These are phyloP conservation scores for Ulota crispa DNA, from an alignment of 225 moss, liverwort and hornwort species.

Conservation along the genomic window DNA sequence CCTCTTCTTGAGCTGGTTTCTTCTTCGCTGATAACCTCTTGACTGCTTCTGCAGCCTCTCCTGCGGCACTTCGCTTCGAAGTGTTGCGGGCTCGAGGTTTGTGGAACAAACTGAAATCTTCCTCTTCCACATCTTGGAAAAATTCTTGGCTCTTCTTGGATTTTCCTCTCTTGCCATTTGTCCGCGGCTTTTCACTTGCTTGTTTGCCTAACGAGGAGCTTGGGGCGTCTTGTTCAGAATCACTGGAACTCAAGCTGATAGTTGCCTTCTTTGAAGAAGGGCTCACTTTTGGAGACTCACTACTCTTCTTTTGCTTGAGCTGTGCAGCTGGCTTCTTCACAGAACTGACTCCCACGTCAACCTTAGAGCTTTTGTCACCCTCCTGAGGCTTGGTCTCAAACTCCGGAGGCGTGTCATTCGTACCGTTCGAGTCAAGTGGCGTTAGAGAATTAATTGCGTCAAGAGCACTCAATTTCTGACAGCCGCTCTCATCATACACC, in stretches of 20 bases:
- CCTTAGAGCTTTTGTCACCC: slow-evolving; percentile 28
- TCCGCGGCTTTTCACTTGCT: slow-evolving; percentile 21
- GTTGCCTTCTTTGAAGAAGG: slow-evolving; percentile 9
- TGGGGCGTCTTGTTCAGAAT: slow-evolving; percentile 20
- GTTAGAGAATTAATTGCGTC: slow-evolving; percentile 41
- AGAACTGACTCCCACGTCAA: slow-evolving; percentile 23
- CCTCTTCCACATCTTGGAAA: slow-evolving; percentile 40
- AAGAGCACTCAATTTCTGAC: slow-evolving; percentile 49
- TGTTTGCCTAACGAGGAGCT: slow-evolving; percentile 18
- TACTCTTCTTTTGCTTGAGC: slow-evolving; percentile 28
- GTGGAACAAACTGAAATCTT: slow-evolving; percentile 47
- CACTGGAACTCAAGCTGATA: slow-evolving; percentile 34
- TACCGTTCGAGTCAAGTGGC: slow-evolving; percentile 10
- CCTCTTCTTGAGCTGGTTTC: slow-evolving; percentile 24
- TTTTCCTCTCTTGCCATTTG: slow-evolving; percentile 21
- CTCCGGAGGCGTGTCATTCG: slow-evolving; percentile 8
- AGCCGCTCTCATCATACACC: slow-evolving; percentile 58
- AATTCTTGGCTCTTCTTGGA: slow-evolving; percentile 31
- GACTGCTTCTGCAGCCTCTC: slow-evolving; percentile 16
- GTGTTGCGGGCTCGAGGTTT: slow-evolving; percentile 36
- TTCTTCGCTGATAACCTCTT: slow-evolving; percentile 25
- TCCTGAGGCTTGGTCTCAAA: slow-evolving; percentile 15
- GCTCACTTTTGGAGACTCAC: slow-evolving; percentile 14
- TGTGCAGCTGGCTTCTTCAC: slow-evolving; percentile 2
- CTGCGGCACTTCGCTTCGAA: slow-evolving; percentile 28